Conservation (phyloP, 352 stramenopile genomes). For the Thraustochytrium sp. region DNA sequence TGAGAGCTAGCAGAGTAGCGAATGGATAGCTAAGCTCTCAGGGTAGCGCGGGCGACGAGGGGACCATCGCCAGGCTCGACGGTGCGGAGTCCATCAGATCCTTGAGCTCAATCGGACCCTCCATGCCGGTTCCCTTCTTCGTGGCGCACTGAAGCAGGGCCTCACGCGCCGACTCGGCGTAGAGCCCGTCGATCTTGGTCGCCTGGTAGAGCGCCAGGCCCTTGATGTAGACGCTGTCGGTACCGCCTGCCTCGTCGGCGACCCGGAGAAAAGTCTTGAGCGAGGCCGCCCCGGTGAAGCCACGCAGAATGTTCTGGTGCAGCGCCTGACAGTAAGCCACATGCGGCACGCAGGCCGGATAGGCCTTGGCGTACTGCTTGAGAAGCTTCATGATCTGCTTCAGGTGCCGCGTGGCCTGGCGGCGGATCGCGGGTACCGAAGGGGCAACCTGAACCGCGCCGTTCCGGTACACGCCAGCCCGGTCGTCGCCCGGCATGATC, state of each 20-base stretch:
- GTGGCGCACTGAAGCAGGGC: neutral
- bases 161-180: neutral
- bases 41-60: no score
- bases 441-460: neutral
- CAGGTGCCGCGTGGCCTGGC: neutral
- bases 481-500: slow-evolving; percentile 4
- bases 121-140: no score
- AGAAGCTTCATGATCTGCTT: neutral
- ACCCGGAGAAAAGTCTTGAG: slow-evolving; percentile 14
- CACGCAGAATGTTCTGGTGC: slow-evolving; percentile 20
- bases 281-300: neutral
- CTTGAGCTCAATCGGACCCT: no score
- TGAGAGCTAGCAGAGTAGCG: no score
- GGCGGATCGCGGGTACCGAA: neutral
- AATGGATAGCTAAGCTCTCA: no score
- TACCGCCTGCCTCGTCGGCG: neutral
- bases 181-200: neutral
- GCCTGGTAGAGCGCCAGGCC: neutral
- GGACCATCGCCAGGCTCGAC: no score
- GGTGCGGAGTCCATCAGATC: no score
- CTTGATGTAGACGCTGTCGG: neutral
- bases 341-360: neutral
- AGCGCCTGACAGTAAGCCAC: neutral
- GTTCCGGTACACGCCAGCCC: no score
- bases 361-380: slow-evolving; percentile 4